These are phyloP conservation scores for Cytospora chrysosperma DNA, from an alignment of 2,329 filamentous ascomycete genomes.

Conservation along the genomic window DNA sequence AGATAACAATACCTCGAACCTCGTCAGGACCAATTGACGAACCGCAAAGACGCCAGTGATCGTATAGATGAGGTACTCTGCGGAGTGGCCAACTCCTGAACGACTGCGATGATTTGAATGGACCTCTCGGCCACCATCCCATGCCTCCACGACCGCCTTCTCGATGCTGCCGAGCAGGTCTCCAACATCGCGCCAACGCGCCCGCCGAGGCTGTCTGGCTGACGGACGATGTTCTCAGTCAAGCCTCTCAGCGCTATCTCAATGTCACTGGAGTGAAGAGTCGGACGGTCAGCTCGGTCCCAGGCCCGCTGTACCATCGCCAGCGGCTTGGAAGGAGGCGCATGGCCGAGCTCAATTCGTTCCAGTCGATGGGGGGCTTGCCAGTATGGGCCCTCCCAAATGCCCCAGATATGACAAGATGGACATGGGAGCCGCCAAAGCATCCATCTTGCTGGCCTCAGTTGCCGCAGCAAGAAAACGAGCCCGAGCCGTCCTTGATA, in stretches of 20 bases:
- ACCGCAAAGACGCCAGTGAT: neutral
- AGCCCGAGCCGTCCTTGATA: neutral
- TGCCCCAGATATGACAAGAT: constrained; percentile 44
- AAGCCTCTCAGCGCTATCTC: constrained; percentile 49
- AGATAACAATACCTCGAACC: neutral
- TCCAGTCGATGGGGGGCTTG: constrained; percentile 39
- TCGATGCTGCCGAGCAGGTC: constrained; percentile 41
- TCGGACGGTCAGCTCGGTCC: constrained; percentile 41
- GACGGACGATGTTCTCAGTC: constrained; percentile 53
- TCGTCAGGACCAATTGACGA: neutral
- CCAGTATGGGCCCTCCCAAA: constrained; percentile 49
- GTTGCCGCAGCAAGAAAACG: neutral
- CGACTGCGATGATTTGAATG: constrained; percentile 12
- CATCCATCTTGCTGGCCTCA: constrained; percentile 16
- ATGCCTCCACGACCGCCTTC: constrained; percentile 26
- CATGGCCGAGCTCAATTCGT: constrained; percentile 49
- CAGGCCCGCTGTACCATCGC: constrained; percentile 55
- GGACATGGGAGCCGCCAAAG: constrained; percentile 52
- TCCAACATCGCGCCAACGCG: constrained; percentile 41
- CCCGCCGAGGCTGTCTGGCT: constrained; percentile 55
- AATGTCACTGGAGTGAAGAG: constrained; percentile 32
- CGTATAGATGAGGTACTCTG: neutral
- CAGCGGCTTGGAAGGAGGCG: constrained; percentile 53
- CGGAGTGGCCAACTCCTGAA: neutral
- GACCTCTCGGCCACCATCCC: neutral